These are phyloP conservation scores for Basipetospora sp. DNA, from an alignment of 2,329 filamentous ascomycete genomes.

Conservation along the genomic window DNA sequence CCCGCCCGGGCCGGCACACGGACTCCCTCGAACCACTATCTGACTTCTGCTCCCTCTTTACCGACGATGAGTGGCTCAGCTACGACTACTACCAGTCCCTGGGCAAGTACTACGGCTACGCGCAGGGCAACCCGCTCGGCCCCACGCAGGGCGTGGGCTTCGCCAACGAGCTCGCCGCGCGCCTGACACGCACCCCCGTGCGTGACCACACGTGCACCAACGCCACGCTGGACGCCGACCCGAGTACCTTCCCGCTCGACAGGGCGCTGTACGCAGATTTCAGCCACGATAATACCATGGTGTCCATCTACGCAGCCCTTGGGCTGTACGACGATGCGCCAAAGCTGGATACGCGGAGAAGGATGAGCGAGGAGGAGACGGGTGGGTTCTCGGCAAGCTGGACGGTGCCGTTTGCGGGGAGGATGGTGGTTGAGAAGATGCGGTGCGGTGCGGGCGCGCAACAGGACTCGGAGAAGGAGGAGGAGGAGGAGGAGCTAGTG, in stretches of 20 bases:
- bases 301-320: slow-evolving; percentile 58
- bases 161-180: slow-evolving; percentile 72
- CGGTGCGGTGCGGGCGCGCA: slow-evolving; percentile 32
- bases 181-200: slow-evolving; percentile 56
- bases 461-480: slow-evolving; percentile 4
- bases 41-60: slow-evolving; percentile 64
- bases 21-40: slow-evolving; percentile 34
- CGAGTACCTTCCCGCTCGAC: slow-evolving; percentile 58
- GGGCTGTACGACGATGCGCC: slow-evolving; percentile 58
- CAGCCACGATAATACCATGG: slow-evolving; percentile 82
- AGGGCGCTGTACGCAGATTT: slow-evolving; percentile 70
- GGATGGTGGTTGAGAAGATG: slow-evolving; percentile 83
- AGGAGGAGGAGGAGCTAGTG: slow-evolving; percentile 51
- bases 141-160: slow-evolving; percentile 79
- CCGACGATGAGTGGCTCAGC: slow-evolving; percentile 52
- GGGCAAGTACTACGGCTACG: slow-evolving; percentile 73
- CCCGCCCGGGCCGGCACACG: no score
- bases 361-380: slow-evolving; percentile 35
- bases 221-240: slow-evolving; percentile 53
- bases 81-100: slow-evolving; percentile 74
- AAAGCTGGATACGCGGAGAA: slow-evolving; percentile 34
- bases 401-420: slow-evolving; percentile 67
- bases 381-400: slow-evolving; percentile 62
- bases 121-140: slow-evolving; percentile 61
- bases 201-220: slow-evolving; percentile 64